Evolutionary conservation across 345 rosid species (phyloP).

Genomic region (Trapa bicornis): DNA sequence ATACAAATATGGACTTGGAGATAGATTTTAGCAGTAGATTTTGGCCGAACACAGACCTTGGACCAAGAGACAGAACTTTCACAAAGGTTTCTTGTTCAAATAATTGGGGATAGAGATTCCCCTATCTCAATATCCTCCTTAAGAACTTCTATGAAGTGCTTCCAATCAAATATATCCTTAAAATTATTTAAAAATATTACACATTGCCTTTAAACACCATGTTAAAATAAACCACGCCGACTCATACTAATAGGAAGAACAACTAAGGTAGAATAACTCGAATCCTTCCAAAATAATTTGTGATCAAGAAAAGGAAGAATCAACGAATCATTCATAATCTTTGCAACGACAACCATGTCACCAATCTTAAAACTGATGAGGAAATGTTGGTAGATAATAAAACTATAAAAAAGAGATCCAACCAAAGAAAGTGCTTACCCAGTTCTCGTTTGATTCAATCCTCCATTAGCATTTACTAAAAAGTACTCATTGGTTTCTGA

Average conservation of each 20-base stretch:
- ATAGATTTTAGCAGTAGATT: too few relatives aligned
- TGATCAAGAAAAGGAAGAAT: conserved; percentile 96
- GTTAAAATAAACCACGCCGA: neutral
- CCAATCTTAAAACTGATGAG: conserved; percentile 49
- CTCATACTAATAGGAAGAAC: neutral
- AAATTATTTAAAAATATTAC: conserved; percentile 44
- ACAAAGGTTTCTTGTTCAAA: conserved; percentile 44
- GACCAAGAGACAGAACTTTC: conserved; percentile 98
- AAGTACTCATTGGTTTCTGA: conserved; percentile 66
- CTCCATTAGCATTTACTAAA: conserved; percentile 89
- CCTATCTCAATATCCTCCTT: conserved; percentile 67
- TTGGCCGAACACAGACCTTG: conserved; percentile 32
- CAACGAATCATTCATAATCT: conserved; percentile 89
- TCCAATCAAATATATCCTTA: conserved; percentile 97
- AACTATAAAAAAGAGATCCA: neutral
- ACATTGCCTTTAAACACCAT: neutral
- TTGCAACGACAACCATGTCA: conserved; percentile 95
- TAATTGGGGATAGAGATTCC: conserved; percentile 61
- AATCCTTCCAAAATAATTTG: conserved; percentile 93
- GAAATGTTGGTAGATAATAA: conserved; percentile 6
- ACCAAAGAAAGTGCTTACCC: conserved; percentile 33
- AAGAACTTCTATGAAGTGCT: conserved; percentile 57
- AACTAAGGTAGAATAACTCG: conserved; percentile 37
- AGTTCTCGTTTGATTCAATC: conserved; percentile 99
- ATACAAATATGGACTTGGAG: neutral